Conservation (phyloP, 768 basidiomycete species). For the Lactarius evosmus region DNA sequence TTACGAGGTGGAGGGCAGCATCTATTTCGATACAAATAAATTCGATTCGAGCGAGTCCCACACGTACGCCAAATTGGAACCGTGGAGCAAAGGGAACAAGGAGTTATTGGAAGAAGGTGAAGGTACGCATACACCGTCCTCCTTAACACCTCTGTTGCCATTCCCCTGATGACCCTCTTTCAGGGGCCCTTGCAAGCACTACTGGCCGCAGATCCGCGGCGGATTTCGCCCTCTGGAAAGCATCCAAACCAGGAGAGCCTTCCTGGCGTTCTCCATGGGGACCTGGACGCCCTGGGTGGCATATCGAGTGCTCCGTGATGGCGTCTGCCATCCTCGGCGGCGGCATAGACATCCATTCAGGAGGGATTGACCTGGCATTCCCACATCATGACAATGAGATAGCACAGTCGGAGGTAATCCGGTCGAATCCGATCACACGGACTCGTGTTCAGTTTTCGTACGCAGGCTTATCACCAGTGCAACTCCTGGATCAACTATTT, state of each 20-base stretch:
- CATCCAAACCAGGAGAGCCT: slow-evolving; percentile 93
- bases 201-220: slow-evolving; percentile 72
- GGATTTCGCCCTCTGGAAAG: slow-evolving; percentile 98
- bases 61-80: slow-evolving; percentile 90
- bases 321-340: slow-evolving; percentile 85
- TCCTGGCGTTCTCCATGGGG: slow-evolving; percentile 98
- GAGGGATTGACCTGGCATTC: slow-evolving; percentile 96
- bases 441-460: slow-evolving; percentile 14
- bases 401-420: slow-evolving; percentile 85
- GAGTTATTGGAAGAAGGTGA: slow-evolving; percentile 90
- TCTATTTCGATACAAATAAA: slow-evolving; percentile 85
- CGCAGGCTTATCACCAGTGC: slow-evolving; percentile 89
- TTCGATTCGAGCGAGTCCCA: slow-evolving; percentile 79
- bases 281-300: slow-evolving; percentile 94
- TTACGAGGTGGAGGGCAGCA: slow-evolving; percentile 72
- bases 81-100: slow-evolving; percentile 92
- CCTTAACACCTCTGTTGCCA: neutral
- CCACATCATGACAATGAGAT: slow-evolving; percentile 99
- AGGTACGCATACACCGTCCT: slow-evolving; percentile 44
- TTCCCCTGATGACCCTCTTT: neutral
- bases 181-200: slow-evolving; percentile 56
- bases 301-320: slow-evolving; percentile 99
- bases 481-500: slow-evolving; percentile 98
- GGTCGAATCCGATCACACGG: slow-evolving; percentile 8
- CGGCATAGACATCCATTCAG: slow-evolving; percentile 96